phyloP scores from a whole-genome alignment of 1,284 basidiomycete genomes.

The Cryptococcus wingfieldii region DNA sequence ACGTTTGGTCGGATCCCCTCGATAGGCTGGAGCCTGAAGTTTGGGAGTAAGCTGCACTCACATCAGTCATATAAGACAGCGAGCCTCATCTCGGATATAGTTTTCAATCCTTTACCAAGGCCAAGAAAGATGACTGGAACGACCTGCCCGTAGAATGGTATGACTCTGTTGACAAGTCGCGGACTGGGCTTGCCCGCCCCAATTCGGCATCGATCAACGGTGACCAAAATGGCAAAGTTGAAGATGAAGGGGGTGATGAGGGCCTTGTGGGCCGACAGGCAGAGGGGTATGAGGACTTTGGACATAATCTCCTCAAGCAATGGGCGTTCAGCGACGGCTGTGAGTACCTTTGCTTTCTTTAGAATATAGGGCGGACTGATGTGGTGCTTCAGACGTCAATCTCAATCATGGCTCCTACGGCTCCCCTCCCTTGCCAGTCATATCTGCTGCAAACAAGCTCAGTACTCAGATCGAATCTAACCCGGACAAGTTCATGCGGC shows the following conservation, averaged over 20 bases:
- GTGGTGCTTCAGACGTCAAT: slow-evolving; percentile 53
- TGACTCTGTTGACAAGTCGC: neutral
- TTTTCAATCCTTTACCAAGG: slow-evolving; percentile 34
- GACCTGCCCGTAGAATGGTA: slow-evolving; percentile 31
- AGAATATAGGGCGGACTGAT: neutral
- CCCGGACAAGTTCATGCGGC: slow-evolving; percentile 62
- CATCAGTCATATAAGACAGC: neutral
- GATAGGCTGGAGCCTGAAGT: slow-evolving; percentile 56
- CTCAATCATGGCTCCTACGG: slow-evolving; percentile 70
- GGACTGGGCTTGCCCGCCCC: too few species aligned
- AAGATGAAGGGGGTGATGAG: slow-evolving; percentile 15
- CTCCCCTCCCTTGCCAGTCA: slow-evolving; percentile 60
- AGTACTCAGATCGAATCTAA: slow-evolving; percentile 56
- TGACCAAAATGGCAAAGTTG: neutral
- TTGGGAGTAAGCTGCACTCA: slow-evolving; percentile 64
- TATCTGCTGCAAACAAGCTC: slow-evolving; percentile 54
- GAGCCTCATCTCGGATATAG: slow-evolving; percentile 10
- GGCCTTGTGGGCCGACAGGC: slow-evolving; percentile 21
- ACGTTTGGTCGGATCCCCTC: slow-evolving; percentile 60
- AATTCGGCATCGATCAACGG: neutral
- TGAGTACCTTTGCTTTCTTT: slow-evolving; percentile 14
- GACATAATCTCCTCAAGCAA: slow-evolving; percentile 57
- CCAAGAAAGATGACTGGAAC: slow-evolving; percentile 37
- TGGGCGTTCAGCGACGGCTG: slow-evolving; percentile 59
- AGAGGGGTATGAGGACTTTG: slow-evolving; percentile 52